Percentiles rank a stretch among this genome's conserved stretches.
Conservation (phyloP, 352 stramenopile genomes). For the Phytophthora vignae region DNA sequence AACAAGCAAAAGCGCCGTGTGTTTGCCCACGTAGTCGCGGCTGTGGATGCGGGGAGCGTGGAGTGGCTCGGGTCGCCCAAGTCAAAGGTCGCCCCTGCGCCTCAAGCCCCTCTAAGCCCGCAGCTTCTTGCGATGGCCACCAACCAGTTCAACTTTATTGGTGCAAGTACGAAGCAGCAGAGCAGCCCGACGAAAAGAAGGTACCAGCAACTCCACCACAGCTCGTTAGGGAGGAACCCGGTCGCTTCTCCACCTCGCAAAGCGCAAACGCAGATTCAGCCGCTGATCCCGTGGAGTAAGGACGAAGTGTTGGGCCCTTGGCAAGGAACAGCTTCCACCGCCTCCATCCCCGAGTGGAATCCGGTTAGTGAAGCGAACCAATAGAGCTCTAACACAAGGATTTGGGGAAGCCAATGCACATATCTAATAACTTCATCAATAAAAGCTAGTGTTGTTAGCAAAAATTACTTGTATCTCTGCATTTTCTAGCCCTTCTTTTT, state of each 20-base stretch:
- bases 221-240: constrained; percentile 10
- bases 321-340: constrained; percentile 18
- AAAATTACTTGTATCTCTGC: too few relatives aligned
- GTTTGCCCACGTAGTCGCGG: constrained; percentile 46
- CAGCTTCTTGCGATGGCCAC: constrained; percentile 52
- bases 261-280: constrained; percentile 19
- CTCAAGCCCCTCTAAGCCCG: constrained; percentile 18
- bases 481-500: too few relatives aligned
- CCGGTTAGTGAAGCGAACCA: not conserved
- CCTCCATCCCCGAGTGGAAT: constrained; percentile 21
- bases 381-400: not conserved
- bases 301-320: constrained; percentile 22
- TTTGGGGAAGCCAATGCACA: not conserved
- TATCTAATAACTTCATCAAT: not conserved
- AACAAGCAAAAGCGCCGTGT: constrained; percentile 59
- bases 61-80: constrained; percentile 16
- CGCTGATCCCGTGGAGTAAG: constrained; percentile 11
- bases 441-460: too few relatives aligned
- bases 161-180: constrained; percentile 7
- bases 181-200: constrained; percentile 26
- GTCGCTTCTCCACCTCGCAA: constrained; percentile 10
- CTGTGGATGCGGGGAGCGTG: constrained; percentile 32
- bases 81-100: constrained; percentile 7
- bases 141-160: constrained; percentile 54
- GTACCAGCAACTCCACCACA: constrained; percentile 27